Evolutionary conservation across 148 eudicot genomes (phyloP).

Genomic region (Rhododendron griersonianum): DNA sequence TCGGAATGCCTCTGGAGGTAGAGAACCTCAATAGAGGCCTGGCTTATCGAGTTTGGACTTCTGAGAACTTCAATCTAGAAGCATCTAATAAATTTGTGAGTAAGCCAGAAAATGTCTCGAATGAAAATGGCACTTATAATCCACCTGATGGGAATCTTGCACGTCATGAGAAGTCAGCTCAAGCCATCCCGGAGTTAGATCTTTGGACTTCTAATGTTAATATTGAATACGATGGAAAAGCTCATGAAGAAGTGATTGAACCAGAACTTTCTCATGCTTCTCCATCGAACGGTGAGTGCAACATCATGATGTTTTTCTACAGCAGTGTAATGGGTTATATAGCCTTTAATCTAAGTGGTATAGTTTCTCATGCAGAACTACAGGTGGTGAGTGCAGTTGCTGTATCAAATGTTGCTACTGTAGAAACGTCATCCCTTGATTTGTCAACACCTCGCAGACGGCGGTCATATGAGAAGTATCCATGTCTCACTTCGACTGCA

Average conservation of each 20-base stretch:
- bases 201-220: constrained; percentile 28
- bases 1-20: constrained; percentile 64
- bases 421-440: constrained; percentile 31
- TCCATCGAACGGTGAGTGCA: constrained; percentile 24
- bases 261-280: constrained; percentile 27
- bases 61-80: constrained; percentile 49
- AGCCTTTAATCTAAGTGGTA: constrained; percentile 20
- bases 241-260: constrained; percentile 28
- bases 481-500: constrained; percentile 51
- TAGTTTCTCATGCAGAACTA: constrained; percentile 27
- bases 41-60: constrained; percentile 80
- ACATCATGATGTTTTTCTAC: constrained; percentile 23
- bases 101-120: constrained; percentile 26
- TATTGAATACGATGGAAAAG: constrained; percentile 14
- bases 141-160: constrained; percentile 21
- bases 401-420: constrained; percentile 25
- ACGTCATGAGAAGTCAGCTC: constrained; percentile 21
- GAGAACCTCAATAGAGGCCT: constrained; percentile 64
- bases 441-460: constrained; percentile 35
- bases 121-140: constrained; percentile 27
- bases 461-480: constrained; percentile 64
- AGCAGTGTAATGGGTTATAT: constrained; percentile 18
- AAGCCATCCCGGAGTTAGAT: constrained; percentile 25
- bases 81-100: constrained; percentile 28
- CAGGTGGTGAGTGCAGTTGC: constrained; percentile 17